Evolutionary conservation across 371 early-diverging fungal species (phyloP).

Genomic region (Catenaria anguillulae): DNA sequence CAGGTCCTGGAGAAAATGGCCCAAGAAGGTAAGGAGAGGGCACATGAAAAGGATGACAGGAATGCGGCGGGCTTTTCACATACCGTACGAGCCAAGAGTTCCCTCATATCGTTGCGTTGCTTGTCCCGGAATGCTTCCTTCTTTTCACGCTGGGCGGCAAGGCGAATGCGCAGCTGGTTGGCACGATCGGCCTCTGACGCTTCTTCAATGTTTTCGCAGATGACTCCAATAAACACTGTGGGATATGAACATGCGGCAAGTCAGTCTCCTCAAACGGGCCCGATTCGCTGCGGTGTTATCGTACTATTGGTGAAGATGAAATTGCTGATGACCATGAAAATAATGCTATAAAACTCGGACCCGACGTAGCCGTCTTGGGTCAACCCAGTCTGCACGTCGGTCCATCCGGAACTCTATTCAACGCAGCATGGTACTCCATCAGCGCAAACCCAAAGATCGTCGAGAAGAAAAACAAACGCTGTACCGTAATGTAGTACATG

Average conservation of each 20-base stretch:
- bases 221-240: constrained; percentile 25
- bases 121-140: constrained; percentile 21
- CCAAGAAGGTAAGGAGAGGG: too few species aligned
- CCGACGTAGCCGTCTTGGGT: constrained; percentile 14
- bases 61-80: too few species aligned
- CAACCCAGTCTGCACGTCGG: constrained; percentile 15
- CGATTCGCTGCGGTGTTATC: too few species aligned
- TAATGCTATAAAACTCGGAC: constrained; percentile 14
- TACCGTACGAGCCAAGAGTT: constrained; percentile 15
- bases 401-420: constrained; percentile 17
- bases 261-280: too few species aligned
- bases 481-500: constrained; percentile 16
- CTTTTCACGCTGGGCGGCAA: constrained; percentile 17
- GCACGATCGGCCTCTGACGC: constrained; percentile 19
- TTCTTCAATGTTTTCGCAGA: constrained; percentile 25
- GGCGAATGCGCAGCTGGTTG: constrained; percentile 10
- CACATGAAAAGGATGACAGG: too few species aligned
- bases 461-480: background rate
- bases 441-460: too few species aligned
- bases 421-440: too few species aligned
- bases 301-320: constrained; percentile 22
- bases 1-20: too few species aligned
- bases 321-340: constrained; percentile 22
- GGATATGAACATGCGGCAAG: too few species aligned
- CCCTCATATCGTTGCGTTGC: constrained; percentile 20